Base-by-base conservation (phyloP, 2,329 filamentous ascomycete genomes). In the Trichoderma cornu-damae region DNA sequence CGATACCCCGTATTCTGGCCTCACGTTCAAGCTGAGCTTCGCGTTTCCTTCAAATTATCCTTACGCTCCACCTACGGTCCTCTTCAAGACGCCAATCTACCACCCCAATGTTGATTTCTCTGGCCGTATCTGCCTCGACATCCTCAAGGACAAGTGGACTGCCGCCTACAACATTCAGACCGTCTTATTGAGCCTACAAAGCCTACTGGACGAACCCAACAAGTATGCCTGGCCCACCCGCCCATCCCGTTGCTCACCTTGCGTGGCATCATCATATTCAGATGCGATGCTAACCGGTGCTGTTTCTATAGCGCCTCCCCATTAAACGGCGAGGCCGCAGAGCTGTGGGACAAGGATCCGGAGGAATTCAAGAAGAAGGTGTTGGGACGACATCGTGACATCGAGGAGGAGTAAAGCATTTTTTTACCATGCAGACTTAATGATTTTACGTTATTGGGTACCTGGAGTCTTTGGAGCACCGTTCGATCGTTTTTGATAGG, bases 71-170 rank as follows among this genome's bases (percentile, higher is more conserved):
- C 94, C 94, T 0, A 90, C 88, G 2, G 94, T 99, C 16, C 82
- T 96, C 59, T 99, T 96, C 85, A 96, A 92, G 79, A 99, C 95
- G 6, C 94, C 94, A 35, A 96, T 99, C 75, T 99, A 97, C 79
- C 94, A 99, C 74, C 94, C 94, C 54, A 99, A 99, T 67, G 90
- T 99, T 66, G 94, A 99, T 76, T 96, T 99, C 77, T 92, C 89
- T 3, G 94, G 94, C 38, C 84, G 94, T 57, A 99, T 99, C 74
- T 99, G 94, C 73, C 81, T 99, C 60, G 95, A 99, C 69, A 99
- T 99, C 65, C 80, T 99, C 63, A 97, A 96, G 81, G 94, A 97
- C 74, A 96, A 96, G 78, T 99, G 94, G 94, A 96, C 91, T 59
- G 91, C 94, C 16, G 92, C 95, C 42, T 95, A 96, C 81, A 97